Conservation (phyloP, 2,329 filamentous ascomycete genomes). For the Claviceps maximensis region DNA sequence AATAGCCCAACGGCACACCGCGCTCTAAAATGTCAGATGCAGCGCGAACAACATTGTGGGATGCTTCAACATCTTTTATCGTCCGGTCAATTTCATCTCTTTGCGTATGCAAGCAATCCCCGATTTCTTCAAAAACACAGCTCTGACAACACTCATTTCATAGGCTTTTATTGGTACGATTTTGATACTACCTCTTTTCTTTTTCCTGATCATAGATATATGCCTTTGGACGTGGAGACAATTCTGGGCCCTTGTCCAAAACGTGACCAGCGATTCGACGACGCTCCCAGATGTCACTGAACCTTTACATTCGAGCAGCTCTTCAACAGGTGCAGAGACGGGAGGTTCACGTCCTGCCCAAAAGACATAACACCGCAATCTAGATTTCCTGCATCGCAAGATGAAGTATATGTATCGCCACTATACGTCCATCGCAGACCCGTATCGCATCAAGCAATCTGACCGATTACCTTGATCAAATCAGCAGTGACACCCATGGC, state of each 20-base stretch:
- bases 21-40: slow-evolving; percentile 14
- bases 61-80: slow-evolving; percentile 16
- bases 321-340: slow-evolving; percentile 1
- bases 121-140: background rate
- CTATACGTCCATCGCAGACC: background rate
- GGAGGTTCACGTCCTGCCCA: slow-evolving; percentile 1
- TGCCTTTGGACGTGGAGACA: slow-evolving; percentile 40
- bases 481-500: slow-evolving; percentile 97
- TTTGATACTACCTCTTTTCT: slow-evolving; percentile 31
- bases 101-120: slow-evolving; percentile 19
- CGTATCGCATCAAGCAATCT: slow-evolving; percentile 36
- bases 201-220: slow-evolving; percentile 38
- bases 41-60: slow-evolving; percentile 11
- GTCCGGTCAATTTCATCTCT: slow-evolving; percentile 24
- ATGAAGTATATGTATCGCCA: background rate
- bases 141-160: slow-evolving; percentile 6
- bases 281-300: background rate
- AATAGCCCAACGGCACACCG: background rate
- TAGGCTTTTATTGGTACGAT: slow-evolving; percentile 32
- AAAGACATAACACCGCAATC: slow-evolving; percentile 3
- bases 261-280: background rate
- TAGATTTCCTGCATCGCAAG: background rate
- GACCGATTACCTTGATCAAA: slow-evolving; percentile 72
- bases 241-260: slow-evolving; percentile 11
- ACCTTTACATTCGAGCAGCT: background rate